phyloP scores from a whole-genome alignment of 1,139 yeast species.

The Nakaseomyces sp. region DNA sequence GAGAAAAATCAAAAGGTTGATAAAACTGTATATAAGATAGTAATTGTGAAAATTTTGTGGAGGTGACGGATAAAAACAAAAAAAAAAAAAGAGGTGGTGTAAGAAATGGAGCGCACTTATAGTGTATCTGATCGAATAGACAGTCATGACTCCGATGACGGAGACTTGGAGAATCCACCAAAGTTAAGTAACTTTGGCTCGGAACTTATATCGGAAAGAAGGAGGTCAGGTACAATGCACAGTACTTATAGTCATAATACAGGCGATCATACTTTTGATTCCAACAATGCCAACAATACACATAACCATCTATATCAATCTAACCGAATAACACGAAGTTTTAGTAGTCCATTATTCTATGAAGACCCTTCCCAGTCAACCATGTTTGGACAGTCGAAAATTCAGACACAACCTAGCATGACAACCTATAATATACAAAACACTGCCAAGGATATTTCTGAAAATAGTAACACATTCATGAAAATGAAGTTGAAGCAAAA shows the following conservation, averaged over 20 bases:
- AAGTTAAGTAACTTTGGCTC: conserved; percentile 28
- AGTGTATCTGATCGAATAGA: background rate
- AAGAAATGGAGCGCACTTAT: background rate
- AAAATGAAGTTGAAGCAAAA: conserved; percentile 18
- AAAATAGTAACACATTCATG: conserved; percentile 4
- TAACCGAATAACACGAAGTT: conserved; percentile 8
- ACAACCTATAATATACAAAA: conserved; percentile 13
- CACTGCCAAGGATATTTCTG: background rate
- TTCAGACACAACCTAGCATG: conserved; percentile 18
- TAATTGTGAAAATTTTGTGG: no score
- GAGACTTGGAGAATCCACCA: conserved; percentile 24
- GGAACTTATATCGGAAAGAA: conserved; percentile 20
- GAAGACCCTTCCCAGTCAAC: conserved; percentile 12
- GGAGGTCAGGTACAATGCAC: background rate
- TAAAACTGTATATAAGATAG: no score
- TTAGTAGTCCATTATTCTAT: conserved; percentile 1
- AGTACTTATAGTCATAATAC: background rate
- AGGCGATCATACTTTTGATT: background rate
- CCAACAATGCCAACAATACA: background rate
- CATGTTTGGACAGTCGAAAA: conserved; percentile 14
- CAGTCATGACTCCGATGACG: conserved; percentile 21
- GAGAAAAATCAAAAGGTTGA: no score
- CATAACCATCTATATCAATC: background rate
- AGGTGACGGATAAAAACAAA: background rate
- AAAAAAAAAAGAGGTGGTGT: background rate